Base-by-base conservation (phyloP, 306 rosid genomes). In the Urtica urens region DNA sequence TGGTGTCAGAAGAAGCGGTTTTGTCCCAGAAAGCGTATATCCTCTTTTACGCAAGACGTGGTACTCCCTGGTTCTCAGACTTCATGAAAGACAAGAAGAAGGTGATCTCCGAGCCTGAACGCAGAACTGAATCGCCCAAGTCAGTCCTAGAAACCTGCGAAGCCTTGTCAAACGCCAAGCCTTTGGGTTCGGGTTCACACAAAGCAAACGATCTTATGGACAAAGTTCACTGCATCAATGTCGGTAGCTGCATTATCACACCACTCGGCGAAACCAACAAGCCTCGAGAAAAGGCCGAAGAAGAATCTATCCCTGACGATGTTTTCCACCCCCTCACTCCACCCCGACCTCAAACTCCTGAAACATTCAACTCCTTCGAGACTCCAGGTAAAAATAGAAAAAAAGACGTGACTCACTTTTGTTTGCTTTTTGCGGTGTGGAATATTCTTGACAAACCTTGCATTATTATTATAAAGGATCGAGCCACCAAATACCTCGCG, bases 11-110 rank as follows among this genome's bases (percentile, higher is more conserved):
- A 49, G 85, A 75, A 10, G 59, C 17, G 37, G 95, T 81, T 43
- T 73, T 73, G 49, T 79, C 95, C 51, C 81, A 74, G 52, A 73
- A 77, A 60, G 99, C 94, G 10, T 90, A 90, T 68, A 85, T 90
- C 55, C 65, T 90, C 39, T 80, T 85, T 26, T 90, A 90, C 71
- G 82, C 82, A 12, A 75, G 38, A 66, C 66, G 76, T 66, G 87
- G 83, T 10, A 90, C 93, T 50, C 78, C 87, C 1, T 90, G 99
- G 99, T 35, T 75, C 49, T 77, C 76, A 4, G 75, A 64, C 41
- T 49, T 77, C 21, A 60, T 60, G 47, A n/a, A n/a, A n/a, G 78
- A 67, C 40, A 47, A 34, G 48, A 43, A 16, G 27, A 59, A 24
- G 17, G 62, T 60, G 3, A 56, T 38, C 42, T 33, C 53, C 46